These are phyloP conservation scores for Candida pini DNA, from an alignment of 805 yeast genomes.

Conservation along the genomic window DNA sequence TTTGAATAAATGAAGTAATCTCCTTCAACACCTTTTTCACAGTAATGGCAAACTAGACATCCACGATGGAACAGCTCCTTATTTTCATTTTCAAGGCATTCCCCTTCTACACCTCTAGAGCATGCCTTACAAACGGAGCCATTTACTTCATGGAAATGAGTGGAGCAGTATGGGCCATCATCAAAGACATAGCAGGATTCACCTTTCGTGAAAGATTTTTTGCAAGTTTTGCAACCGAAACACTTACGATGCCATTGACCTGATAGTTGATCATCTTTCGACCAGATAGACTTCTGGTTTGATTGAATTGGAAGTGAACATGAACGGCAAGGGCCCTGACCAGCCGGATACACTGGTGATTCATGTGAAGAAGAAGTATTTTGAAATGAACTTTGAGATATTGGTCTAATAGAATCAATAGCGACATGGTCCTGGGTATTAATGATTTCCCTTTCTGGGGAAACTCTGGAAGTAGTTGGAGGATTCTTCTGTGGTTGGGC, in stretches of 20 bases:
- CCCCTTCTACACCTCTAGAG: conserved; percentile 77
- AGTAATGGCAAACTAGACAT: conserved; percentile 66
- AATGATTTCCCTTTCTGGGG: no score
- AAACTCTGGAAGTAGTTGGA: no score
- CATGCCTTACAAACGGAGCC: conserved; percentile 72
- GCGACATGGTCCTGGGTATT: no score
- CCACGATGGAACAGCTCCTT: conserved; percentile 66
- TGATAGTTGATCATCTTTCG: conserved; percentile 76
- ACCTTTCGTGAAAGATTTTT: conserved; percentile 48
- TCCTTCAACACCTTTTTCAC: conserved; percentile 42
- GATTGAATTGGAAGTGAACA: conserved; percentile 53
- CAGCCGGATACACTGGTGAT: conserved; percentile 39
- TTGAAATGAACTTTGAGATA: conserved; percentile 1
- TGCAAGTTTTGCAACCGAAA: conserved; percentile 69
- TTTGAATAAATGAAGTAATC: conserved; percentile 54
- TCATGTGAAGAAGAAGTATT: neutral
- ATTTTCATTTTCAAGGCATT: conserved; percentile 75
- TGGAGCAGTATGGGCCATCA: conserved; percentile 78
- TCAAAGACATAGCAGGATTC: conserved; percentile 69
- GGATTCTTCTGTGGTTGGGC: neutral
- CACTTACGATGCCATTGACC: conserved; percentile 96
- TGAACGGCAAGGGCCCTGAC: conserved; percentile 76
- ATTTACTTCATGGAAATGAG: conserved; percentile 71
- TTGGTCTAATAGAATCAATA: neutral
- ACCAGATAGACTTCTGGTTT: conserved; percentile 59